These are phyloP conservation scores for Blastobotrys aristatus DNA, from an alignment of 1,139 yeast species.

Conservation along the genomic window DNA sequence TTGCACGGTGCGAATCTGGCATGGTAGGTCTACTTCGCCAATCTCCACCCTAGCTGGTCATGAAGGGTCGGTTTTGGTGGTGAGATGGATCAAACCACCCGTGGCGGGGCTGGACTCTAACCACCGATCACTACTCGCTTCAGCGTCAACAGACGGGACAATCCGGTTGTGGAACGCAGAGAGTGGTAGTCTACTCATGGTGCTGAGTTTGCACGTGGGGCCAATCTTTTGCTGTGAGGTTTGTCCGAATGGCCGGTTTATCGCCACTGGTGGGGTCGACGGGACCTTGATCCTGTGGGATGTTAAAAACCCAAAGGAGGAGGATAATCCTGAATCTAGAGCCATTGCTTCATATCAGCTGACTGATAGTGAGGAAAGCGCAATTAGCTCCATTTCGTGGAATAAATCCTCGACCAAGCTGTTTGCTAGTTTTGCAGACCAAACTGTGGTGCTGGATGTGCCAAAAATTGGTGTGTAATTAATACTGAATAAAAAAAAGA, in stretches of 20 bases:
- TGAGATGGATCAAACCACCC: slow-evolving; percentile 26
- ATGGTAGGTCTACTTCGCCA: slow-evolving; percentile 32
- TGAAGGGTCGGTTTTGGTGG: slow-evolving; percentile 29
- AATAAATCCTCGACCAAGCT: slow-evolving; percentile 23
- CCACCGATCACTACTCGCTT: slow-evolving; percentile 29
- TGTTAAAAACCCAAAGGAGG: slow-evolving; percentile 22
- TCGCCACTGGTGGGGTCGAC: slow-evolving; percentile 61
- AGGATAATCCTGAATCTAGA: slow-evolving; percentile 8
- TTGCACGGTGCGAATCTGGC: slow-evolving; percentile 65
- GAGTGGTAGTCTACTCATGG: slow-evolving; percentile 39
- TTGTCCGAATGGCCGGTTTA: slow-evolving; percentile 44
- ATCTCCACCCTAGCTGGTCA: slow-evolving; percentile 29
- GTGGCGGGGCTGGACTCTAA: slow-evolving; percentile 15
- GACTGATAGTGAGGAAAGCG: slow-evolving; percentile 10
- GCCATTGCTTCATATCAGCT: slow-evolving; percentile 18
- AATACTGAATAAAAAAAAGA: background rate
- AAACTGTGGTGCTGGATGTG: slow-evolving; percentile 9
- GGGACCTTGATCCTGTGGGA: slow-evolving; percentile 58
- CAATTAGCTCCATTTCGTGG: slow-evolving; percentile 26
- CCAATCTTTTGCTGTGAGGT: slow-evolving; percentile 52
- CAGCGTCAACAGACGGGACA: slow-evolving; percentile 66
- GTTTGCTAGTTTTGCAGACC: slow-evolving; percentile 23
- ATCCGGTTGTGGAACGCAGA: slow-evolving; percentile 62
- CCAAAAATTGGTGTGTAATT: background rate
- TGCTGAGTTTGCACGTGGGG: slow-evolving; percentile 39